phyloP scores from a whole-genome alignment of 805 yeast species.

The Barnettozyma pratensis region DNA sequence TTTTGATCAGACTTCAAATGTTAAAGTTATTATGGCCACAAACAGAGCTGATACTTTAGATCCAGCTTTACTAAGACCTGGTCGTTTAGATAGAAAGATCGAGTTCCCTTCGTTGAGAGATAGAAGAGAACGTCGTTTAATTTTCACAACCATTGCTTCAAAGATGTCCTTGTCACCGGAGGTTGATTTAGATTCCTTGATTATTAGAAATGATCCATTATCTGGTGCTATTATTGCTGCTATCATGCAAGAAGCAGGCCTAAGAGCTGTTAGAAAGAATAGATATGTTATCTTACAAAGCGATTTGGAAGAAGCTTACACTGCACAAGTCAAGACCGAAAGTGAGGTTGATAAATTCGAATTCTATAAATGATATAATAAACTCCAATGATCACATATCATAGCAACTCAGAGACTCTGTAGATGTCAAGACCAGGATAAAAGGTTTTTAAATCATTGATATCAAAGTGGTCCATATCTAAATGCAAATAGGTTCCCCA shows the following conservation, averaged over 20 bases:
- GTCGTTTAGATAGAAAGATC: conserved; percentile 95
- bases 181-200: conserved; percentile 90
- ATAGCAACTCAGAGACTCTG: conserved; percentile 22
- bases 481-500: conserved; percentile 46
- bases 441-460: conserved; percentile 38
- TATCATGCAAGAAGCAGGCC: conserved; percentile 99
- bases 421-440: conserved; percentile 64
- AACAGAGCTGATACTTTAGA: conserved; percentile 99
- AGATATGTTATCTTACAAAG: conserved; percentile 94
- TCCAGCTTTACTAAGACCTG: conserved; percentile 97
- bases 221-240: conserved; percentile 98
- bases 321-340: conserved; percentile 93
- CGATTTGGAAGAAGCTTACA: conserved; percentile 97
- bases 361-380: conserved; percentile 70
- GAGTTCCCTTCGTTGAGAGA: conserved; percentile 96
- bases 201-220: conserved; percentile 92
- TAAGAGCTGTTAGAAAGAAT: conserved; percentile 96
- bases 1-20: conserved; percentile 91
- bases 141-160: conserved; percentile 92
- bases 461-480: conserved; percentile 73
- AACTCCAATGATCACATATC: background rate
- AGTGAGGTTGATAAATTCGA: conserved; percentile 96
- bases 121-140: conserved; percentile 95
- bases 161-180: conserved; percentile 98
- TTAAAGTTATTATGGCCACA: conserved; percentile 98